Base-by-base conservation (phyloP, 352 stramenopile genomes). In the Phytophthora capsici region DNA sequence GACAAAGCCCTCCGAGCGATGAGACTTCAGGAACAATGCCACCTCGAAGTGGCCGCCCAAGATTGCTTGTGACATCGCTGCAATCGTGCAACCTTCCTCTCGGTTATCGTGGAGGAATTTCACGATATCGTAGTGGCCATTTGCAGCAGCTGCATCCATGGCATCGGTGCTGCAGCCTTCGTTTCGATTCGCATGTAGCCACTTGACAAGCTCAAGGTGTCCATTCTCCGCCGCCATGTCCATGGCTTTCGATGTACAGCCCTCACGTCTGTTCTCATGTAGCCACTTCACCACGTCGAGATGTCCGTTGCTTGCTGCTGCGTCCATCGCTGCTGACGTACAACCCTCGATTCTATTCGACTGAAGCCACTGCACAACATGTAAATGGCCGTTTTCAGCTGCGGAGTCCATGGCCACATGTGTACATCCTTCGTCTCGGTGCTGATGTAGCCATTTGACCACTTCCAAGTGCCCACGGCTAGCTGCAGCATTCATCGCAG, bases 401-500 rank as follows among this genome's bases (percentile, higher is more conserved):
- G 77, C 81, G 25, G 56, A 71, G 34, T 81, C 73, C 70, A 87
- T 82, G 6, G 79, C 77, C 20, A 61, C 53, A 20, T 60, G 61
- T 1, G 77, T 78, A 47, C 81, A 90, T 2, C 74, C 77, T n/a
- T 86, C 73, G 0, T 47, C 16, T 40, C 69, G 46, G 32, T 88
- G 46, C 6, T 50, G 26, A 34, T 87, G 74, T 6, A 90, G 66
- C 76, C 75, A 86, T 28, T 83, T 67, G 0, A 88, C 72, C 10
- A 86, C 62, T 48, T 80, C 28, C 37, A 90, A 63, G 20, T 90
- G 65, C 0, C 77, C 78, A 22, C 65, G 49, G 4, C 63, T 52
- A 16, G 78, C 73, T n/a, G 80, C 80, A 20, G 22, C 44, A 62
- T 88, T 75, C 71, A 89, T 84, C 2, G 78, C 78, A 12, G 64